phyloP scores from a whole-genome alignment of 1,284 basidiomycete genomes.

The Anthracocystis walkeri region DNA sequence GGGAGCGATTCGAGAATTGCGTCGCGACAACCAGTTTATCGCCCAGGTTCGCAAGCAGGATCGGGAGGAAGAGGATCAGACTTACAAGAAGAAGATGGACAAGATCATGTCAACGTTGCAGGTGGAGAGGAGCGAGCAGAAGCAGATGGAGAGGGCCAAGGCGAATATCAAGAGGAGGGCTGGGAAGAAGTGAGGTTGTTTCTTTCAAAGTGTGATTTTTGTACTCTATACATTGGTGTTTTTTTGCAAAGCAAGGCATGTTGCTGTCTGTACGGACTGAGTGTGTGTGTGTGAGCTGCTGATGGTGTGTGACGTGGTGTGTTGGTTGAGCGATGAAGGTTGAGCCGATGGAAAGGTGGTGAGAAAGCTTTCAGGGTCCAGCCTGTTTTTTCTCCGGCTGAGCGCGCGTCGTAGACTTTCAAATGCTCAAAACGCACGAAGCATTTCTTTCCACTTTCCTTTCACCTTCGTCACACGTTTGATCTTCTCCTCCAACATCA shows the following conservation, averaged over 20 bases:
- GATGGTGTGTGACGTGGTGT: not conserved
- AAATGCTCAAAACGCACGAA: slow-evolving; percentile 21
- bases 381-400: not conserved
- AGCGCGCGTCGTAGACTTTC: not conserved
- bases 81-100: slow-evolving; percentile 73
- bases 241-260: not conserved
- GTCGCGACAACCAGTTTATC: slow-evolving; percentile 94
- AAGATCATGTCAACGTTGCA: slow-evolving; percentile 84
- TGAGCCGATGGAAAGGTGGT: not conserved
- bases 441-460: slow-evolving; percentile 7
- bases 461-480: not conserved
- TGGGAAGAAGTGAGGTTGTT: slow-evolving; percentile 39
- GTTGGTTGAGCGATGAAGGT: not conserved
- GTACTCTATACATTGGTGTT: not conserved
- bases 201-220: slow-evolving; percentile 3
- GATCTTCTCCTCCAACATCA: not conserved
- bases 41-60: slow-evolving; percentile 80
- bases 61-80: slow-evolving; percentile 81
- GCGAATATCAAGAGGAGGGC: slow-evolving; percentile 72
- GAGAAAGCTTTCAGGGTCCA: slow-evolving; percentile 14
- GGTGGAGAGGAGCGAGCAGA: slow-evolving; percentile 93
- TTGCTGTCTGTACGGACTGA: not conserved
- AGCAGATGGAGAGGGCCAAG: slow-evolving; percentile 78
- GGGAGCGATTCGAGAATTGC: slow-evolving; percentile 93
- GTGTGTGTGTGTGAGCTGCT: not conserved